Base-by-base conservation (phyloP, 2,329 filamentous ascomycete species). In the Xylaria sp. region DNA sequence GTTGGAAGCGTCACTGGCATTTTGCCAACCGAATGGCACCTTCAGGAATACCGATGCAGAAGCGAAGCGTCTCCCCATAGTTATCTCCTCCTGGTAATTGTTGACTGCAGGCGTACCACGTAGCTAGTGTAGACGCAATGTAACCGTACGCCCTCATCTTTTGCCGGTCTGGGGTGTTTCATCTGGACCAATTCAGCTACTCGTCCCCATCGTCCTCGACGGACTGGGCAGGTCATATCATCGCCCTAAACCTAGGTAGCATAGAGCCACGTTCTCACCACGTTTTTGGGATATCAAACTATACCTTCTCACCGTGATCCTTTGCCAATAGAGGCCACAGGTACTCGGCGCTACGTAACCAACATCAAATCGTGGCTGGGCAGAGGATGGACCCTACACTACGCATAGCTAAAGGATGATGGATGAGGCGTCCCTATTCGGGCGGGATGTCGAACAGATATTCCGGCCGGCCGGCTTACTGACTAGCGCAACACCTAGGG, bases 1-100 rank as follows among this genome's bases (percentile, higher is more conserved):
- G 39, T 64, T 70, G 69, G 69, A 69, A 71, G 67, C 67, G 69
- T 55, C 51, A 30, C 61, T 61, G 51, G 61, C 51, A 47, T 71
- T 71, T 65, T 69, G 56, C 64, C 67, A 66, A 64, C 61, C 64
- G 64, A 68, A 55, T 61, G 61, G 19, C 56, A 67, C 64, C 42
- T 61, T 65, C 19, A 21, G 24, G 47, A 60, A 50, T 61, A 61
- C 19, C 24, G 9, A 30, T 61, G 27, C 47, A 19, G 27, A 54
- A 55, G 47, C 51, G 57, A 61, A 39, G 12, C 30, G 51, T 51
- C n/a, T 21, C 47, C 51, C 24, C 24, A 27, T 27, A 27, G 24
- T 27, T 27, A 42, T 53, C 48, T 56, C 39, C 27, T 67, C 58
- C 55, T 55, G 56, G 65, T 8, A 69, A 45, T 51, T 12, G 19